Percentiles rank a stretch among this genome's conserved stretches.
These are phyloP conservation scores for Fraxinus quadrangulata DNA, from an alignment of 257 asterid species.

Conservation along the genomic window DNA sequence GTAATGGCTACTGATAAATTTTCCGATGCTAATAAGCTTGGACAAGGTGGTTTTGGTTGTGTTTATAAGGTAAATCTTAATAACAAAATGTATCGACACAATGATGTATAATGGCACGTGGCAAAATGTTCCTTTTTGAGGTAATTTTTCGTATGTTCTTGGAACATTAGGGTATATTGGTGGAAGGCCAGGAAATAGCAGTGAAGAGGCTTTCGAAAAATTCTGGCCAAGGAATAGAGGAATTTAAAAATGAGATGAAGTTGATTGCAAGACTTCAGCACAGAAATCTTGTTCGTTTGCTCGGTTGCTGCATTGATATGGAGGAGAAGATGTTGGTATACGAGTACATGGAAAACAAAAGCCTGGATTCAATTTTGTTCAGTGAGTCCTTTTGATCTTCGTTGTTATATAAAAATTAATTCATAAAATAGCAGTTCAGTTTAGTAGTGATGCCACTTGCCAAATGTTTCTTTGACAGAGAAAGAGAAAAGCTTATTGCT, in stretches of 20 bases:
- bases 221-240: slow-evolving; percentile 70
- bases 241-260: slow-evolving; percentile 71
- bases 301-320: slow-evolving; percentile 69
- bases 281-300: slow-evolving; percentile 67
- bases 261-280: slow-evolving; percentile 74
- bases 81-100: neutral
- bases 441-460: neutral
- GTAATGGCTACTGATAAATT: slow-evolving; percentile 61
- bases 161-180: slow-evolving; percentile 44
- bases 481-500: slow-evolving; percentile 51
- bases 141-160: neutral
- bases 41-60: slow-evolving; percentile 87
- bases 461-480: slow-evolving; percentile 32
- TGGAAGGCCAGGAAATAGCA: slow-evolving; percentile 64
- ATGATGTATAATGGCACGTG: neutral
- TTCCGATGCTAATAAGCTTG: slow-evolving; percentile 60
- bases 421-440: neutral
- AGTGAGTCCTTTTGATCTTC: slow-evolving; percentile 40
- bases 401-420: neutral
- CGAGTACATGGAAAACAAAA: slow-evolving; percentile 75
- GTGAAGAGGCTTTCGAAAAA: slow-evolving; percentile 70
- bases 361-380: slow-evolving; percentile 66
- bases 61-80: slow-evolving; percentile 68
- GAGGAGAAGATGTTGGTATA: slow-evolving; percentile 74
- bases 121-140: neutral